Evolutionary conservation across 768 basidiomycete genomes (phyloP).

Genomic region (Neoboletus brunneissimus): DNA sequence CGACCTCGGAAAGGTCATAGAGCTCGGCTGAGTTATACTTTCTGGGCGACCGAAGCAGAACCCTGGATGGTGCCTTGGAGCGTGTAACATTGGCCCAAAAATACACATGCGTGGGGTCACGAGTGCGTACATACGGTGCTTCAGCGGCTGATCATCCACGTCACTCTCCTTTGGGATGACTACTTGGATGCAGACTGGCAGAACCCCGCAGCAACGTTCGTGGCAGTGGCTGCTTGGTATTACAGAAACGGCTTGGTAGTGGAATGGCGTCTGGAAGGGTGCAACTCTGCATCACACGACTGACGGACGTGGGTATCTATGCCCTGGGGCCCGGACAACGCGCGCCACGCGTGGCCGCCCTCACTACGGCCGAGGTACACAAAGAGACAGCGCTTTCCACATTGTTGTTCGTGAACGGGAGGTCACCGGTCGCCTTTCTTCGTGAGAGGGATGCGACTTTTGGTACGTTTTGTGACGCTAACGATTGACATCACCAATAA

Average conservation of each 20-base stretch:
- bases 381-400: constrained; percentile 18
- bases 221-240: constrained; percentile 29
- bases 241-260: constrained; percentile 36
- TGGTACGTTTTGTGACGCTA: constrained; percentile 34
- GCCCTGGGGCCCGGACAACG: constrained; percentile 31
- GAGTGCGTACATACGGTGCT: background rate
- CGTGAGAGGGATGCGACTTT: constrained; percentile 37
- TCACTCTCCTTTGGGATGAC: background rate
- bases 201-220: background rate
- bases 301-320: constrained; percentile 16
- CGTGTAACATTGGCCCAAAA: background rate
- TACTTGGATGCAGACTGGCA: constrained; percentile 1
- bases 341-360: constrained; percentile 42
- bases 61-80: background rate
- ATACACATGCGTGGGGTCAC: background rate
- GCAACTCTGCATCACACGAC: constrained; percentile 33
- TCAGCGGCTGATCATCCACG: background rate
- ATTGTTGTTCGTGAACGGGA: constrained; percentile 43
- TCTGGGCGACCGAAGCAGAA: background rate
- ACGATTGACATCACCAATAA: constrained; percentile 30
- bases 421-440: constrained; percentile 19
- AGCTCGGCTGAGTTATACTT: background rate
- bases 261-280: constrained; percentile 36
- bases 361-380: constrained; percentile 35
- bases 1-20: background rate